phyloP scores from a whole-genome alignment of 257 asterid genomes.

The Jacaranda mimosifolia region DNA sequence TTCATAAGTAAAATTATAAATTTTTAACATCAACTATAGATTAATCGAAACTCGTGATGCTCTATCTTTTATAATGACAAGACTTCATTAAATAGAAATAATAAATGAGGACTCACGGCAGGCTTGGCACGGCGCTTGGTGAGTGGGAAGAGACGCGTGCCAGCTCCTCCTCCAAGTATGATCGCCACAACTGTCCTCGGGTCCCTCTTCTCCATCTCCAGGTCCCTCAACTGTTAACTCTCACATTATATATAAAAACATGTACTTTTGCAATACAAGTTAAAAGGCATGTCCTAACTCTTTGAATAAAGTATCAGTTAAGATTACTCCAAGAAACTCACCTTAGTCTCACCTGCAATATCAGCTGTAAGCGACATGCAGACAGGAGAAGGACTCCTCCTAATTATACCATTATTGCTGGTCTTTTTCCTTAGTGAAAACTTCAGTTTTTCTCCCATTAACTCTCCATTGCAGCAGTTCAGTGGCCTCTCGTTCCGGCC shows the following conservation, averaged over 20 bases:
- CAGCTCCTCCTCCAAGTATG: conserved; percentile 98
- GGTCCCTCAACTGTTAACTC: conserved; percentile 64
- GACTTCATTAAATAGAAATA: conserved; percentile 2
- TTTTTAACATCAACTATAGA: too few relatives aligned
- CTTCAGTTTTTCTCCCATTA: conserved; percentile 78
- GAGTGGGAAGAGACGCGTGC: conserved; percentile 96
- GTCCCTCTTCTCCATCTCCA: conserved; percentile 76
- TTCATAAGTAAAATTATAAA: too few relatives aligned
- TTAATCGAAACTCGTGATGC: too few relatives aligned
- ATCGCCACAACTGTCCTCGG: conserved; percentile 85
- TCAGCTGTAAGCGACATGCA: conserved; percentile 73
- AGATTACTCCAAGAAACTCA: conserved; percentile 46
- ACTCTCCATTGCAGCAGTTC: conserved; percentile 71
- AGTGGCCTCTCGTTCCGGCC: conserved; percentile 48
- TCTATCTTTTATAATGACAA: too few relatives aligned
- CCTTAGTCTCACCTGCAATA: conserved; percentile 83
- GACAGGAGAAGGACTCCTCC: conserved; percentile 42
- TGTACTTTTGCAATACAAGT: too few relatives aligned
- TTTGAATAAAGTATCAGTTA: not conserved
- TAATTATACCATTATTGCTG: conserved; percentile 29
- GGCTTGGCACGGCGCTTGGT: conserved; percentile 97
- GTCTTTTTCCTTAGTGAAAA: conserved; percentile 46
- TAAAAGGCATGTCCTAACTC: not conserved
- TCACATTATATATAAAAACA: not conserved
- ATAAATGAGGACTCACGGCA: conserved; percentile 65